Percentiles rank a stretch among this genome's conserved stretches.
Evolutionary conservation across 1,284 basidiomycete species (phyloP).

Genomic region (Agroathelia rolfsii): DNA sequence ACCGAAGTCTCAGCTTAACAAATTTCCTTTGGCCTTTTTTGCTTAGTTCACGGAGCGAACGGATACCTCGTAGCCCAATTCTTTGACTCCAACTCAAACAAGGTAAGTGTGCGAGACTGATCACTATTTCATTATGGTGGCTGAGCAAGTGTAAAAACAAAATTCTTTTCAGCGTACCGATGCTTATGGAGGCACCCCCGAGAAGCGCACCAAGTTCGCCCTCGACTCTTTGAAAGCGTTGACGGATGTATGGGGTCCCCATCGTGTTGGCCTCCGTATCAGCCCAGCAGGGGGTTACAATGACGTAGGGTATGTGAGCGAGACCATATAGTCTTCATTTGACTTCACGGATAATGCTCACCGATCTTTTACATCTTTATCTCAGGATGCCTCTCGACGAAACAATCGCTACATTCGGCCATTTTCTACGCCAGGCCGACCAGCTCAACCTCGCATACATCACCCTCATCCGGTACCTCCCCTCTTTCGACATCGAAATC

Average conservation of each 20-base stretch:
- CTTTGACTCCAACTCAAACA: slow-evolving; percentile 28
- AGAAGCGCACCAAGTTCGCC: slow-evolving; percentile 32
- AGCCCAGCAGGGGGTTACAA: slow-evolving; percentile 27
- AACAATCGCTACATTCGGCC: slow-evolving; percentile 9
- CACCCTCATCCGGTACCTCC: slow-evolving; percentile 12
- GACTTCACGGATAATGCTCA: slow-evolving; percentile 18
- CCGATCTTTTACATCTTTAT: slow-evolving; percentile 1
- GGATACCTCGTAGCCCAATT: slow-evolving; percentile 37
- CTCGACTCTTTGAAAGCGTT: slow-evolving; percentile 30
- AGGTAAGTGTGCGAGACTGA: no score
- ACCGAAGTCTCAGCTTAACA: background rate
- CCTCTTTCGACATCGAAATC: slow-evolving; percentile 9
- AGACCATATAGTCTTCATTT: no score
- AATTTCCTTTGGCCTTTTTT: background rate
- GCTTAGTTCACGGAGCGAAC: slow-evolving; percentile 14
- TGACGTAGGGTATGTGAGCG: slow-evolving; percentile 13
- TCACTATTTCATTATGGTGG: background rate
- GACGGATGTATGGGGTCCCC: slow-evolving; percentile 26
- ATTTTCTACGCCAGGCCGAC: slow-evolving; percentile 10
- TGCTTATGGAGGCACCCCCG: slow-evolving; percentile 33
- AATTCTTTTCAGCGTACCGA: slow-evolving; percentile 38
- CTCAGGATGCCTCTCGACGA: slow-evolving; percentile 12
- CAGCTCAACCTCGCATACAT: slow-evolving; percentile 12
- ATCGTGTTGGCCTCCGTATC: slow-evolving; percentile 28
- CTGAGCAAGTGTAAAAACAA: no score